Conservation (phyloP, 225 moss, liverwort and hornwort species). For the Straminergon stramineum region DNA sequence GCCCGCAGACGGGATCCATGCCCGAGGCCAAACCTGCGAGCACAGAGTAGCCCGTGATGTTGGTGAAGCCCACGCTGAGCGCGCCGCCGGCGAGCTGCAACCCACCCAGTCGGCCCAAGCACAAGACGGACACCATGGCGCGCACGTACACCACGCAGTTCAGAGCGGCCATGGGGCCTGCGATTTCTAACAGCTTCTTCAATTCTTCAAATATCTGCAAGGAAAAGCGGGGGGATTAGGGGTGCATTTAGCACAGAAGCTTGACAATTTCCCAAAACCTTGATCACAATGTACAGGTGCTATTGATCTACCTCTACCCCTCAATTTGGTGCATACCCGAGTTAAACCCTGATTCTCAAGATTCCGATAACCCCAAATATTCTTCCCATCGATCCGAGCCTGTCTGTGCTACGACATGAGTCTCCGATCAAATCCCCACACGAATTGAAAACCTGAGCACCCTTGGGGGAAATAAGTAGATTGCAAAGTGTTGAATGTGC, state of each 20-base stretch:
- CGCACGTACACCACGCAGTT: conserved; percentile 81
- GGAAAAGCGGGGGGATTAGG: neutral
- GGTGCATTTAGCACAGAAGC: neutral
- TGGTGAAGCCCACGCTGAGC: conserved; percentile 75
- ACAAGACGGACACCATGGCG: conserved; percentile 88
- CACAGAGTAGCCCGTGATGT: conserved; percentile 91
- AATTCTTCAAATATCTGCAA: conserved; percentile 64
- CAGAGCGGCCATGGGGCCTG: conserved; percentile 61
- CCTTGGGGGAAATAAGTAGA: neutral
- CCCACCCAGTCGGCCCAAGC: conserved; percentile 68
- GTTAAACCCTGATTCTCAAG: conserved; percentile 18
- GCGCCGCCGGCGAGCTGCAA: conserved; percentile 86
- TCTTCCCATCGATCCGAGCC: neutral
- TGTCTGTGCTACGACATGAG: neutral
- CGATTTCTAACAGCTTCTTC: conserved; percentile 54
- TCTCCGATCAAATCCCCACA: neutral
- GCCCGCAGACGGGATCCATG: conserved; percentile 89
- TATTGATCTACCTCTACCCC: neutral
- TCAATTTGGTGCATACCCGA: neutral
- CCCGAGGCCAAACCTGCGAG: conserved; percentile 76
- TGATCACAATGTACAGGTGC: neutral
- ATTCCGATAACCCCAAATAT: conserved; percentile 5
- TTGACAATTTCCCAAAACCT: neutral
- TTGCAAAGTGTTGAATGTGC: neutral
- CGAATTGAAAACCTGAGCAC: neutral